phyloP scores from a whole-genome alignment of 331 rosid species.

The Saraca asoca region DNA sequence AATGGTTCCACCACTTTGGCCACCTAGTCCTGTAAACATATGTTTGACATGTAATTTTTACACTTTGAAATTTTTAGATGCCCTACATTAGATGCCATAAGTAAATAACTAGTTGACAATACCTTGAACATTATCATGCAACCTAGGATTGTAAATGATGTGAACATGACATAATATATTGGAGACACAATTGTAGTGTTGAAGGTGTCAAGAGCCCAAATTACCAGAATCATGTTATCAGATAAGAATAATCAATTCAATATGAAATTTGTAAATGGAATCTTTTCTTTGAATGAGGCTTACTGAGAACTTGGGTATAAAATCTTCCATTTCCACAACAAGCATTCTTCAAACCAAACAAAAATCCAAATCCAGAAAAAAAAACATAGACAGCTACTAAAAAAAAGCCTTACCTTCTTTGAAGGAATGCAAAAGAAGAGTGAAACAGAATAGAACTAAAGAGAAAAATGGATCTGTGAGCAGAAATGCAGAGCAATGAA shows the following conservation, averaged over 20 bases:
- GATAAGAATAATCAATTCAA: not conserved
- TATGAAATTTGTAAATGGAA: too few species aligned
- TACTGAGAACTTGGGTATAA: too few species aligned
- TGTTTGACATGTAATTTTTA: constrained; percentile 21
- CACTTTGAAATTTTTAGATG: constrained; percentile 12
- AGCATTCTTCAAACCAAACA: too few species aligned
- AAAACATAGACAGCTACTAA: too few species aligned
- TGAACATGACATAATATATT: constrained; percentile 86
- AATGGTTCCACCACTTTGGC: constrained; percentile 62
- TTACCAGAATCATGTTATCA: constrained; percentile 34
- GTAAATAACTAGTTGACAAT: constrained; percentile 17
- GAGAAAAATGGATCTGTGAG: too few species aligned
- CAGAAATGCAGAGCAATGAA: too few species aligned
- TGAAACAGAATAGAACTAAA: too few species aligned
- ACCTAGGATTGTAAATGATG: constrained; percentile 75
- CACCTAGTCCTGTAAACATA: constrained; percentile 75
- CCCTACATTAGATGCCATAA: constrained; percentile 10
- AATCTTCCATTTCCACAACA: too few species aligned
- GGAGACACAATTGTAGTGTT: constrained; percentile 88
- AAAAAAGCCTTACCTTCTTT: too few species aligned
- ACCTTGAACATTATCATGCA: constrained; percentile 94
- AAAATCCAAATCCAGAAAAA: too few species aligned
- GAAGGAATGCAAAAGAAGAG: too few species aligned
- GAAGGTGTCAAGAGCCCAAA: constrained; percentile 92
- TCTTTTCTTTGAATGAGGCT: too few species aligned